Base-by-base conservation (phyloP, 176 grass and related monocot species). In the Carex kokanica region DNA sequence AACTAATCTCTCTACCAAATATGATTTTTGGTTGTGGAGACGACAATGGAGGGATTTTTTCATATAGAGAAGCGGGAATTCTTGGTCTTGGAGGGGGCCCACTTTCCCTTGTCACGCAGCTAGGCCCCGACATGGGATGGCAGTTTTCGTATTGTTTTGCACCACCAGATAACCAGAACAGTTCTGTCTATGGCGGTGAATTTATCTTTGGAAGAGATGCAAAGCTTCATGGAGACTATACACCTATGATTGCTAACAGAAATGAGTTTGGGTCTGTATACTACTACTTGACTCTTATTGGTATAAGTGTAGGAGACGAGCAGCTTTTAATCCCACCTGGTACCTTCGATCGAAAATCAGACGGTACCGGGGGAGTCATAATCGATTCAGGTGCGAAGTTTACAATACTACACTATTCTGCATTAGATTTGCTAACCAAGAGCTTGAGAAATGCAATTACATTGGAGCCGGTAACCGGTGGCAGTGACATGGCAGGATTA, bases 21-120 rank as follows among this genome's bases (percentile, higher is more conserved):
- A 64, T 79, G 23, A 51, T 78, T 13, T 85, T 85, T 15, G 84
- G 84, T 63, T 85, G 84, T 20, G 71, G 79, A 7, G 79, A 81
- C 49, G 59, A 81, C 60, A 81, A 81, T 43, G 32, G 79, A 81
- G 79, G 79, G 18, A 81, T 81, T 62, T 81, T 81, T 64, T 34
- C 52, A 15, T 62, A 41, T 59, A 81, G 6, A 60, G 79, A 81
- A 64, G 17, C 57, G 0, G 79, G 79, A n/a, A 81, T 81, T 81
- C 60, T 81, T 8, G 79, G 79, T 81, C 79, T 81, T 6, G 58
- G 79, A 64, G 79, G 55, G 1, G 79, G 79, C 8, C 58, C 55
- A 24, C 79, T 81, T 81, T 81, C 79, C 12, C 79, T 81, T 40
- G 79, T 81, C 36, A 64, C 79, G 15, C 79, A 81, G 60, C 79